A percentile compares a stretch with the other conserved stretches of the same genome.
Conservation (phyloP, 169 alveolate species). For the Besnoitia besnoiti region DNA sequence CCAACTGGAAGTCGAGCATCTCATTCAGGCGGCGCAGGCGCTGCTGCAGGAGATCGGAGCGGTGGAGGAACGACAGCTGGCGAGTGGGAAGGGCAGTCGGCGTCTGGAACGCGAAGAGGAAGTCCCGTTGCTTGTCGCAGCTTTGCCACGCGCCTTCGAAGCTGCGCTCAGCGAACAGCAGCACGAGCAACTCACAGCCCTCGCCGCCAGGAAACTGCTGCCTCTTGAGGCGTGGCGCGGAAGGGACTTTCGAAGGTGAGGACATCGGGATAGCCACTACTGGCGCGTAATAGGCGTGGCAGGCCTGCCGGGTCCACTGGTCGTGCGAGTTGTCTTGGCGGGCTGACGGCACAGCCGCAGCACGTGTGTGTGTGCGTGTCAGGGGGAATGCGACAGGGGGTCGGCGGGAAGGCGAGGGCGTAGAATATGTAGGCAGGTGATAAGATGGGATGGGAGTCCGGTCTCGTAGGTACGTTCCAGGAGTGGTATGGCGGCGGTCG, state of each 20-base stretch:
- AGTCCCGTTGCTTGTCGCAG: not conserved
- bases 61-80: not conserved
- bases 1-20: not conserved
- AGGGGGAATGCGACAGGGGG: too few relatives aligned
- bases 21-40: not conserved
- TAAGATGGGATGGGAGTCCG: too few relatives aligned
- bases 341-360: too few relatives aligned
- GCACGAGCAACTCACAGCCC: not conserved
- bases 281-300: too few relatives aligned
- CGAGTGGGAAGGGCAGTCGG: not conserved
- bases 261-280: not conserved
- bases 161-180: not conserved
- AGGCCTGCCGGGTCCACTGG: too few relatives aligned
- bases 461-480: too few relatives aligned
- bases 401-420: too few relatives aligned
- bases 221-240: not conserved
- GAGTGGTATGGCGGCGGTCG: too few relatives aligned
- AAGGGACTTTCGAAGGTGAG: not conserved
- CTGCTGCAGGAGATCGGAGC: not conserved
- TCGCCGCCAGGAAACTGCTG: not conserved
- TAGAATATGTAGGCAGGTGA: too few relatives aligned
- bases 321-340: too few relatives aligned
- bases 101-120: constrained; percentile 21
- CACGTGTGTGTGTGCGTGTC: too few relatives aligned
- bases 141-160: not conserved